Evolutionary conservation across 1,139 yeast genomes (phyloP).

Genomic region (Suhomyces choctaworum): DNA sequence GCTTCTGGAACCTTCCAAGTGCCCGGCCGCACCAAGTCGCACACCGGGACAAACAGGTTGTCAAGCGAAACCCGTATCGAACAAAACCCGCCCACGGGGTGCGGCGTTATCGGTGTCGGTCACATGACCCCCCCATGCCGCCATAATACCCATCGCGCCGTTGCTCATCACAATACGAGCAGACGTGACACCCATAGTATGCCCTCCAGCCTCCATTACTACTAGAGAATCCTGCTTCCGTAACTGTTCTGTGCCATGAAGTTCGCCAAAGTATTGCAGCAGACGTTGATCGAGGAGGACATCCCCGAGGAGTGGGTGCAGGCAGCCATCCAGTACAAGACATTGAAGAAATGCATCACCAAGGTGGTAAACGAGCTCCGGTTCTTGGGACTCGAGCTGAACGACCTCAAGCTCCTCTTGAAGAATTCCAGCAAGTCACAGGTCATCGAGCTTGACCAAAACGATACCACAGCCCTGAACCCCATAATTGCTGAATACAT

Average conservation of each 20-base stretch:
- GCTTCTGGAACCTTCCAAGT: slow-evolving; percentile 7
- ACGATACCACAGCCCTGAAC: slow-evolving; percentile 37
- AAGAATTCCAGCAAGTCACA: slow-evolving; percentile 28
- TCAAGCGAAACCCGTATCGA: no score
- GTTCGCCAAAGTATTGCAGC: slow-evolving; percentile 71
- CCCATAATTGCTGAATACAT: slow-evolving; percentile 48
- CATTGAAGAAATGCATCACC: slow-evolving; percentile 64
- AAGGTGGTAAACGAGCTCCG: slow-evolving; percentile 62
- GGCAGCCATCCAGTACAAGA: slow-evolving; percentile 71
- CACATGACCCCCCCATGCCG: no score
- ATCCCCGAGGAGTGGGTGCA: slow-evolving; percentile 70
- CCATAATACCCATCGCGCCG: no score
- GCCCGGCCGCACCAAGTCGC: not conserved
- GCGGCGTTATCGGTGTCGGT: no score
- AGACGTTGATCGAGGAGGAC: slow-evolving; percentile 57
- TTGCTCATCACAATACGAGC: no score
- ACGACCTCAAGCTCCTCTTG: slow-evolving; percentile 46
- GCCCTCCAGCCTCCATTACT: no score
- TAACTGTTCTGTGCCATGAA: no score
- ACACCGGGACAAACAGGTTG: no score
- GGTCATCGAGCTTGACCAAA: slow-evolving; percentile 33
- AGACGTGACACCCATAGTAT: no score
- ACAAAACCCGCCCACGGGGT: no score
- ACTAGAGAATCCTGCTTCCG: no score
- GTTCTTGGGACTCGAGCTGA: slow-evolving; percentile 52